These are phyloP conservation scores for Crucihimalaya himalaica DNA, from an alignment of 345 rosid species.

Conservation along the genomic window DNA sequence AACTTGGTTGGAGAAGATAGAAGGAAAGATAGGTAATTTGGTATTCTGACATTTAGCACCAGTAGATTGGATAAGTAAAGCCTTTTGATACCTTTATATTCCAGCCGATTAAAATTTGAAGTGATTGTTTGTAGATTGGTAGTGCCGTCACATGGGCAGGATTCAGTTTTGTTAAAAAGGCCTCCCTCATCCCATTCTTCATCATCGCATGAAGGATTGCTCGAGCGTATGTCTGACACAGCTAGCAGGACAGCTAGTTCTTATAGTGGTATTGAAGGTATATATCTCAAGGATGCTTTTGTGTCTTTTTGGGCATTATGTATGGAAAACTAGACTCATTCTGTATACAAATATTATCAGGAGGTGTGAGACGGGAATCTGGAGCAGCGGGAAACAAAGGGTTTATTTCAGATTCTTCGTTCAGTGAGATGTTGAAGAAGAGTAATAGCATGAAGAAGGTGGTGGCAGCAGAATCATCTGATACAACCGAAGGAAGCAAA, in stretches of 20 bases:
- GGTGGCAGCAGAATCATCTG: conserved; percentile 28
- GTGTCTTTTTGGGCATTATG: not conserved
- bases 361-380: not conserved
- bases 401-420: conserved; percentile 67
- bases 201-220: conserved; percentile 53
- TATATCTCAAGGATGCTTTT: not conserved
- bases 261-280: conserved; percentile 50
- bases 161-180: conserved; percentile 44
- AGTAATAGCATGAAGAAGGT: conserved; percentile 32
- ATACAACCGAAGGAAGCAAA: conserved; percentile 41
- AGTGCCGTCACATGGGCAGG: conserved; percentile 49
- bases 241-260: conserved; percentile 41
- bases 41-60: not conserved
- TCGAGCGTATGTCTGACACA: conserved; percentile 47
- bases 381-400: conserved; percentile 47
- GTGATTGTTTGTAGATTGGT: conserved; percentile 19
- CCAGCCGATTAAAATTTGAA: not conserved
- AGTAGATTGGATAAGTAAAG: not conserved
- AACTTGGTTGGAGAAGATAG: conserved; percentile 47
- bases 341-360: not conserved
- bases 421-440: conserved; percentile 63
- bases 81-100: not conserved
- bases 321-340: not conserved
- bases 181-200: conserved; percentile 48
- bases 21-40: conserved; percentile 50